phyloP scores from a whole-genome alignment of 2,329 filamentous ascomycete species.

The Didymella sp. region DNA sequence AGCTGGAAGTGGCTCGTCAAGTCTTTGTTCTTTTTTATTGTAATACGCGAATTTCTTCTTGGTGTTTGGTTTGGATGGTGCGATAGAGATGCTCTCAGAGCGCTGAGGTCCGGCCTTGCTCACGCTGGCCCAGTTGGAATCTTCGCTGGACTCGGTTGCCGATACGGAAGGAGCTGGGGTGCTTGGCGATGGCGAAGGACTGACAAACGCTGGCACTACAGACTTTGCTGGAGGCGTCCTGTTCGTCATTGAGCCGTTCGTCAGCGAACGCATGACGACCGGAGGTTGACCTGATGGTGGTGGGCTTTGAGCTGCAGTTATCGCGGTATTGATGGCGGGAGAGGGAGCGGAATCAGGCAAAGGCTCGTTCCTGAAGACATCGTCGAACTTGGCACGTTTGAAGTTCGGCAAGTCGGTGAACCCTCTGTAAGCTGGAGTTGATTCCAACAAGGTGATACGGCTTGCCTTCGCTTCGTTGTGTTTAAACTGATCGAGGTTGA shows the following conservation, averaged over 20 bases:
- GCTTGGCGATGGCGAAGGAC: conserved; percentile 30
- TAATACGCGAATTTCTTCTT: conserved; percentile 50
- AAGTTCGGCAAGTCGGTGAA: conserved; percentile 53
- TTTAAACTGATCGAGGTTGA: conserved; percentile 56
- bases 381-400: conserved; percentile 48
- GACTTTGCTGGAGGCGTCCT: conserved; percentile 22
- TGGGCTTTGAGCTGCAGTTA: conserved; percentile 1
- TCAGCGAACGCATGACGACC: conserved; percentile 20
- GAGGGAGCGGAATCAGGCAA: conserved; percentile 44
- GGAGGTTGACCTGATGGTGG: conserved; percentile 22
- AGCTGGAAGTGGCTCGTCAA: conserved; percentile 51
- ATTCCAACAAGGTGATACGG: conserved; percentile 56
- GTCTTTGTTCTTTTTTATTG: conserved; percentile 53
- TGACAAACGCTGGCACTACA: conserved; percentile 21
- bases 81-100: conserved; percentile 51
- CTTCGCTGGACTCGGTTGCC: conserved; percentile 23
- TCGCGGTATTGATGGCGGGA: conserved; percentile 16
- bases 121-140: conserved; percentile 49
- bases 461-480: conserved; percentile 48
- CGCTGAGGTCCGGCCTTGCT: conserved; percentile 45
- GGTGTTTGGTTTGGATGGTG: conserved; percentile 31
- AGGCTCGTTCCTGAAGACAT: conserved; percentile 52
- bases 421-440: conserved; percentile 51
- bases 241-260: conserved; percentile 23
- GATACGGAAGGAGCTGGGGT: conserved; percentile 32